Percentiles rank a stretch among this genome's conserved stretches.
phyloP scores from a whole-genome alignment of 140 eudicot genomes.

The Anethum foeniculum region DNA sequence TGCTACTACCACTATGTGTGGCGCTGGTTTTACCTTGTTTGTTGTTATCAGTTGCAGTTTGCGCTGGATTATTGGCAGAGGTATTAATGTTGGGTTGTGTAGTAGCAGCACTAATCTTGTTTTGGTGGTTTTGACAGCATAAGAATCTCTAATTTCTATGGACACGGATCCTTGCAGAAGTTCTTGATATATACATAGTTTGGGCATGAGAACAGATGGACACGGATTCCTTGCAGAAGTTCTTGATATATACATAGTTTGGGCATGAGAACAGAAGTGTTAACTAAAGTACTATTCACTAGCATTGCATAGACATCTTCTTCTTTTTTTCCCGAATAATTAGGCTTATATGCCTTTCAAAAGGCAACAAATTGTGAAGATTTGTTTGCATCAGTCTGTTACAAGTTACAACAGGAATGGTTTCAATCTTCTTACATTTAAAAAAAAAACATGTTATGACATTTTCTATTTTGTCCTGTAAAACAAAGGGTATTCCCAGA shows the following conservation, averaged over 20 bases:
- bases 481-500: neutral
- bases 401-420: neutral
- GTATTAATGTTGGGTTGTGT: neutral
- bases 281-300: neutral
- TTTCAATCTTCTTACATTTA: neutral
- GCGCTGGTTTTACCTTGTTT: neutral
- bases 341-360: no score
- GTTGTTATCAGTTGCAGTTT: slow-evolving; percentile 2
- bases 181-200: neutral
- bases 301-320: no score
- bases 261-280: neutral
- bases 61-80: slow-evolving; percentile 6
- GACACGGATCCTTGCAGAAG: slow-evolving; percentile 15
- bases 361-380: neutral
- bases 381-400: neutral
- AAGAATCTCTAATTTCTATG: neutral
- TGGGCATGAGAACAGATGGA: neutral
- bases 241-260: neutral
- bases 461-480: neutral
- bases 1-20: neutral
- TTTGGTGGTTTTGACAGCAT: slow-evolving; percentile 3
- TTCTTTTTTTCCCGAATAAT: neutral
- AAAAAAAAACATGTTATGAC: neutral
- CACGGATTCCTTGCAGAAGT: slow-evolving; percentile 15
- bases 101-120: neutral